phyloP scores from a whole-genome alignment of 1,284 basidiomycete genomes.

The Coriolopsis trogii region DNA sequence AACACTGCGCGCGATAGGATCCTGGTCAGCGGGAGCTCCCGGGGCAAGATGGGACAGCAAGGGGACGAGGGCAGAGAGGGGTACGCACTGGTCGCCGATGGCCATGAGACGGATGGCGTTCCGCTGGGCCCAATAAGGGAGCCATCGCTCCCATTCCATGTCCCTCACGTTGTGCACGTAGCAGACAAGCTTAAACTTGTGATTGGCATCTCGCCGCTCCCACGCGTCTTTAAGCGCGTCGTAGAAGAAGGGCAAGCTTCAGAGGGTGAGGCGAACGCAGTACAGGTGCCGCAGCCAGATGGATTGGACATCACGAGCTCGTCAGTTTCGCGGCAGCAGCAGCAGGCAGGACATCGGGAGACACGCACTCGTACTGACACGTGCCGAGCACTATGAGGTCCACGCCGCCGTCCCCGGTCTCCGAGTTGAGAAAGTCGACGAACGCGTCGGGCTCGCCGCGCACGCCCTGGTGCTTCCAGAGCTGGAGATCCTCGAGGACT shows the following conservation, averaged over 20 bases:
- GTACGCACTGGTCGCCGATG: conserved; percentile 39
- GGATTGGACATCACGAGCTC: no score
- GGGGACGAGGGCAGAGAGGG: background rate
- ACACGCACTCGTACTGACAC: conserved; percentile 39
- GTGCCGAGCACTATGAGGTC: conserved; percentile 41
- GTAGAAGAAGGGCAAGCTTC: conserved; percentile 30
- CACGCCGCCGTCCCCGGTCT: conserved; percentile 27
- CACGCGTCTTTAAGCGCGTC: conserved; percentile 38
- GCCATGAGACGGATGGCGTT: conserved; percentile 40
- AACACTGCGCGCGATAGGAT: conserved; percentile 30
- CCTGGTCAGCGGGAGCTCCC: background rate
- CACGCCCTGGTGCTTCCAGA: conserved; percentile 33
- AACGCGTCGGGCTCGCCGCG: conserved; percentile 28
- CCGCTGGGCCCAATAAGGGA: conserved; percentile 39
- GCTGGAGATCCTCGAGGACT: conserved; percentile 33
- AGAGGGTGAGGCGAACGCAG: no score
- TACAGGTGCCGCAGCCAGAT: no score
- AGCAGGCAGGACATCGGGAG: background rate
- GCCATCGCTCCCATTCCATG: conserved; percentile 34
- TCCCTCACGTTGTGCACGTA: conserved; percentile 40
- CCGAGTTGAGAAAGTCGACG: conserved; percentile 26
- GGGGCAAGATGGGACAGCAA: background rate
- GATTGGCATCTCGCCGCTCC: conserved; percentile 34
- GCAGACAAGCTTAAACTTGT: conserved; percentile 42
- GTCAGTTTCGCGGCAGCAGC: no score